Percentiles rank a stretch among this genome's conserved stretches.
phyloP scores from a whole-genome alignment of 805 yeast genomes.

The Zygosaccharomyces kombuchaensis region DNA sequence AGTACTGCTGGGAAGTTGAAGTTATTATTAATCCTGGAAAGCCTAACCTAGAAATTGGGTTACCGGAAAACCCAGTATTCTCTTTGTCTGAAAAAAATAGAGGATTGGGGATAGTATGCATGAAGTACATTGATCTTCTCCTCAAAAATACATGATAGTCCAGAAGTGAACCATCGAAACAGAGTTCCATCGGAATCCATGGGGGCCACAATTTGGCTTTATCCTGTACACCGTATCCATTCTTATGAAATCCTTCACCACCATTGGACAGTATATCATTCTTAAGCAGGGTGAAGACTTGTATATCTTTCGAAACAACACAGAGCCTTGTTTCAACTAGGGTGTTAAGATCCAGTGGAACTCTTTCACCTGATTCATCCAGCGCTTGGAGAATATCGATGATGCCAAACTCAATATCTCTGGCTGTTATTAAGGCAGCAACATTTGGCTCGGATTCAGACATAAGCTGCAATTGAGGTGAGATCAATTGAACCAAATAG shows the following conservation, averaged over 20 bases:
- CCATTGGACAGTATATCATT: constrained; percentile 34
- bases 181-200: constrained; percentile 58
- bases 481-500: constrained; percentile 49
- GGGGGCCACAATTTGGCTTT: constrained; percentile 55
- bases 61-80: constrained; percentile 22
- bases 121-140: constrained; percentile 48
- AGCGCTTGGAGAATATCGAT: constrained; percentile 42
- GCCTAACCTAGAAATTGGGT: constrained; percentile 33
- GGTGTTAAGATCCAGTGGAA: constrained; percentile 31
- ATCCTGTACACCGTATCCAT: constrained; percentile 30
- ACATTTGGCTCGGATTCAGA: constrained; percentile 44
- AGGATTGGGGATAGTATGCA: constrained; percentile 49
- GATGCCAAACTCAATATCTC: constrained; percentile 55
- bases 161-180: constrained; percentile 45
- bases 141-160: constrained; percentile 46
- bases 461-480: constrained; percentile 59
- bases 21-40: constrained; percentile 48
- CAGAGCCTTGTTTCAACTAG: constrained; percentile 56
- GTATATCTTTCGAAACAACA: constrained; percentile 51
- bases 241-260: constrained; percentile 28
- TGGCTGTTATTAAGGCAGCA: constrained; percentile 50
- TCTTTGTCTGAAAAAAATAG: constrained; percentile 40
- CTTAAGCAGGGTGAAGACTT: constrained; percentile 47
- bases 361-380: constrained; percentile 27
- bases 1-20: constrained; percentile 56